Evolutionary conservation across 2,329 filamentous ascomycete genomes (phyloP), one percentile per base, ranked within the genome.

Genomic region (Parascedosporium putredinis): DNA sequence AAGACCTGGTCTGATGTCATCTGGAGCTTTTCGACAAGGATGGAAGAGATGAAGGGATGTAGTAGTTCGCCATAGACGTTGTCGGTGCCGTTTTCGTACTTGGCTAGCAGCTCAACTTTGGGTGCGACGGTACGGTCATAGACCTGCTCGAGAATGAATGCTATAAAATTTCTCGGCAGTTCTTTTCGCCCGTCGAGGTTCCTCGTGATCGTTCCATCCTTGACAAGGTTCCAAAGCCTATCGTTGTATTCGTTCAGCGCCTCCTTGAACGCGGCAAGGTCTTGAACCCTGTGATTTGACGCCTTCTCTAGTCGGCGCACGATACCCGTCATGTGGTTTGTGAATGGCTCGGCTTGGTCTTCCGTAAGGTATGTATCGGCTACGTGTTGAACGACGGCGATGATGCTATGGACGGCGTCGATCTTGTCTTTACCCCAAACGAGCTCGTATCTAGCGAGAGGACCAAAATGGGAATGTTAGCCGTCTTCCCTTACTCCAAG

Each of bases 51-150:
- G 61, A 98, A 94, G 2, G 83, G 82, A 18, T 89, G 85, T 25
- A 93, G 74, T 23, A 98, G 78, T 65, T 98, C 93, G 61, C 93
- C 93, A 62, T 98, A 98, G 34, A 95, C 87, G 58, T 95, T 91
- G 65, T 95, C 88, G 56, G 86, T 88, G 57, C 90, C 91, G 61
- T 89, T 88, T 60, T 93, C 81, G 64, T 97, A 96, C 58, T 86
- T 83, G 52, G 82, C 81, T 10, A 97, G 78, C 8, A 84, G 79
- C 55, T 95, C 87, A 22, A 95, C 88, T 53, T 86, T 81, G 5
- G 88, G 90, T 2, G 90, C 93, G 6, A 98, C 93, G 4, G 88
- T 95, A 47, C 93, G 87, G 59, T 90, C 83, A 67, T 96, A 97
- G 20, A 88, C 85, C 63, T 98, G 90, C 50, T 79, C 82, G 38